These are phyloP conservation scores for Kregervanrija pseudodelftensis DNA, from an alignment of 805 yeast genomes.

Conservation along the genomic window DNA sequence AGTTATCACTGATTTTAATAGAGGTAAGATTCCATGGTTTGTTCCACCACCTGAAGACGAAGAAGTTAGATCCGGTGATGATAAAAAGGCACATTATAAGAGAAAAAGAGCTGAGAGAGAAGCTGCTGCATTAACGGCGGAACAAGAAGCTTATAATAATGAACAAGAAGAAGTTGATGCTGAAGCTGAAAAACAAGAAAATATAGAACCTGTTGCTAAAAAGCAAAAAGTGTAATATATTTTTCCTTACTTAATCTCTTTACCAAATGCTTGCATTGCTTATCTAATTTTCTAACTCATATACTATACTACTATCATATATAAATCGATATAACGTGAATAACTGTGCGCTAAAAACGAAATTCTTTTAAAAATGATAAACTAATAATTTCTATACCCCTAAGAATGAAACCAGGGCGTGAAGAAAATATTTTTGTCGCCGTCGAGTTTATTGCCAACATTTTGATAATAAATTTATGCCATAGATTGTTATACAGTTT, in stretches of 20 bases:
- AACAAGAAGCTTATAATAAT: slow-evolving; percentile 14
- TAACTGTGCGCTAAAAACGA: background rate
- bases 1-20: slow-evolving; percentile 86
- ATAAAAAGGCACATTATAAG: slow-evolving; percentile 45
- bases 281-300: background rate
- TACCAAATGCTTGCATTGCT: background rate
- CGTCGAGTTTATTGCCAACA: too few relatives aligned
- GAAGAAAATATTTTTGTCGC: too few relatives aligned
- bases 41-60: slow-evolving; percentile 82
- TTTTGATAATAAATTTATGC: background rate
- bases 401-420: too few relatives aligned
- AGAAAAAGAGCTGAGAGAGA: slow-evolving; percentile 47
- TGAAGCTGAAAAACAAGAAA: slow-evolving; percentile 20
- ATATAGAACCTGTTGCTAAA: slow-evolving; percentile 19
- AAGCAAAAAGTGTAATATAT: slow-evolving; percentile 15
- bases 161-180: slow-evolving; percentile 17
- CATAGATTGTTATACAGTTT: background rate
- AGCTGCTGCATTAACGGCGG: slow-evolving; percentile 20
- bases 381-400: too few relatives aligned
- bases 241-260: background rate
- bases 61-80: slow-evolving; percentile 46
- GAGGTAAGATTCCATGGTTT: slow-evolving; percentile 98
- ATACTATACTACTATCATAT: background rate
- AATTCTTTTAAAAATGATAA: too few relatives aligned
- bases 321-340: background rate